Base-by-base conservation (phyloP, 108 stramenopile species). In the Mayamaea pseudoterrestris region DNA sequence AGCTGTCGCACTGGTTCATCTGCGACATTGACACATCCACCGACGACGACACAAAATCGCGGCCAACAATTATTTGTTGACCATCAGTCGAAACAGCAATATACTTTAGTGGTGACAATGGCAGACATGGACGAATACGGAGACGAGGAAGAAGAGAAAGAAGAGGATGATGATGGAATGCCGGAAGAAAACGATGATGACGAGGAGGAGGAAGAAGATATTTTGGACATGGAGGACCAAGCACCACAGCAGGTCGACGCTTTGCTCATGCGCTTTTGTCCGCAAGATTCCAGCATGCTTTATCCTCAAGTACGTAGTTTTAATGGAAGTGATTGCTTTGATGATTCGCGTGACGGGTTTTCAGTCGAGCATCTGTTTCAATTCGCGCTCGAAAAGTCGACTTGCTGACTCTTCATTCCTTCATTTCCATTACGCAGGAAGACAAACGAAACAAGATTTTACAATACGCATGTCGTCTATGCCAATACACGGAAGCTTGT, bases 211-310 rank as follows among this genome's bases (percentile, higher is more conserved):
- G 80, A 83, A 46, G 76, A 80, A 35, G 65, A 78, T 53, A 41
- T 78, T 24, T 59, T 55, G 30, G 57, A 60, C 55, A 67, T 60
- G 30, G 73, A 68, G 17, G 67, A 74, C 42, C 50, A 50, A 20
- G 25, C 18, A 25, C 23, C 12, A 12, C 52, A 44, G 0, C 41
- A 60, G 13, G 69, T 46, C 35, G 39, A 37, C n/a, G 44, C 52
- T 27, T 41, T 90, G 42, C 43, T 90, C 32, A 90, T 90, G 89
- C 69, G 68, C 47, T 90, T 90, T 59, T 90, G 89, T 67, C 89
- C 89, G 13, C 76, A 90, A 45, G 89, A 90, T 65, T 90, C 89
- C 0, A 81, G 81, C 32, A 90, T 90, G 89, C 53, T 90, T 11
- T 90, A 90, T 77, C 89, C 89, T 27, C 78, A 88, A 65, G 82